These are phyloP conservation scores for Asterionellopsis glacialis DNA, from an alignment of 108 stramenopile species.

Conservation along the genomic window DNA sequence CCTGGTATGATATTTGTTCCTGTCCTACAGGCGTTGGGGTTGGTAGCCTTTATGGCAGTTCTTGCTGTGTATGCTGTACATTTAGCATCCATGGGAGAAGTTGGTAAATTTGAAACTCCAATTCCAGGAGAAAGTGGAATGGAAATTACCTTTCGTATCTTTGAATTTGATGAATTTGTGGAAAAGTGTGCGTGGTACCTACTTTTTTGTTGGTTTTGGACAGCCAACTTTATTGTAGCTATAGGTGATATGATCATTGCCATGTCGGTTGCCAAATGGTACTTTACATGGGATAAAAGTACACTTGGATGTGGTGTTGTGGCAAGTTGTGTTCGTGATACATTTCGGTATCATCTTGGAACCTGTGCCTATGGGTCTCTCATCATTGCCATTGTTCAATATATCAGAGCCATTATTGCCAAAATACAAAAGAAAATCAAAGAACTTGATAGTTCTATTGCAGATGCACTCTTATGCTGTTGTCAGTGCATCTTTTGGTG, in stretches of 20 bases:
- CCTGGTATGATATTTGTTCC: conserved; percentile 76
- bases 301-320: conserved; percentile 69
- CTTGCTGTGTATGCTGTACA: conserved; percentile 58
- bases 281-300: conserved; percentile 80
- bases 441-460: conserved; percentile 62
- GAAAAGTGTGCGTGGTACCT: conserved; percentile 68
- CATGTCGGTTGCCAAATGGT: conserved; percentile 72
- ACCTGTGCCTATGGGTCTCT: conserved; percentile 95
- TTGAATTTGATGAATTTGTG: conserved; percentile 46
- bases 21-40: conserved; percentile 55
- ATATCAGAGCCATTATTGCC: conserved; percentile 80
- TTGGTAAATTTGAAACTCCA: conserved; percentile 24
- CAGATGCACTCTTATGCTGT: conserved; percentile 74
- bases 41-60: conserved; percentile 51
- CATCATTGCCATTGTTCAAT: conserved; percentile 86
- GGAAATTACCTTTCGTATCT: conserved; percentile 31
- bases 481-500: conserved; percentile 88
- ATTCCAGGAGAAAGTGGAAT: conserved; percentile 7
- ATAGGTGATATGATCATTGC: conserved; percentile 88
- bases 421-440: conserved; percentile 85
- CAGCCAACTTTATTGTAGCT: conserved; percentile 87
- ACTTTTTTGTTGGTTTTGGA: conserved; percentile 92
- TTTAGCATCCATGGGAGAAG: conserved; percentile 77
- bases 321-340: conserved; percentile 36
- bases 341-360: conserved; percentile 80